Evolutionary conservation across 1,284 basidiomycete species (phyloP).

Genomic region (Rhodotorula sp.): DNA sequence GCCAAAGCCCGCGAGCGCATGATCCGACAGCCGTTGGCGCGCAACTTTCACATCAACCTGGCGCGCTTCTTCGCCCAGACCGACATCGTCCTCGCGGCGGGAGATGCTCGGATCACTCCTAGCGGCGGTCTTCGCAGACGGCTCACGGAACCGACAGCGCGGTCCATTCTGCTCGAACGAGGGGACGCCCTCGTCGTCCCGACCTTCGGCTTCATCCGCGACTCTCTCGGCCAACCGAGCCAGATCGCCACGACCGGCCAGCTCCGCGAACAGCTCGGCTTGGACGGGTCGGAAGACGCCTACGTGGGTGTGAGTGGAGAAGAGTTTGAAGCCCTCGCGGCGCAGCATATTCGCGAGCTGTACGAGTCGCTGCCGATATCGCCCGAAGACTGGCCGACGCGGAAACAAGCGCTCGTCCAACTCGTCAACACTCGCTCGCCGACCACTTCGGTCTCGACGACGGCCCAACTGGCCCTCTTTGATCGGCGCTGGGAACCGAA

Average conservation of each 20-base stretch:
- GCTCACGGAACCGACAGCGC: slow-evolving; percentile 28
- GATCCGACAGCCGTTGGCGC: slow-evolving; percentile 42
- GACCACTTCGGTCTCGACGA: slow-evolving; percentile 18
- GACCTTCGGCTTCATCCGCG: slow-evolving; percentile 42
- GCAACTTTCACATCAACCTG: slow-evolving; percentile 46
- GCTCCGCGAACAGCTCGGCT: slow-evolving; percentile 28
- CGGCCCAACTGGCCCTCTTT: slow-evolving; percentile 40
- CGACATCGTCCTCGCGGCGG: slow-evolving; percentile 45
- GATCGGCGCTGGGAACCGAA: slow-evolving; percentile 45
- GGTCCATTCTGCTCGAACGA: slow-evolving; percentile 40
- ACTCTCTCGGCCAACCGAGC: slow-evolving; percentile 23
- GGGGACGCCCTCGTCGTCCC: slow-evolving; percentile 46
- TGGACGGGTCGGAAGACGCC: neutral
- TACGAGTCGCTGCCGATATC: slow-evolving; percentile 36
- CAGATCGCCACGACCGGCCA: slow-evolving; percentile 16
- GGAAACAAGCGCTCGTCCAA: slow-evolving; percentile 39
- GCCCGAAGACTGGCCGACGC: slow-evolving; percentile 41
- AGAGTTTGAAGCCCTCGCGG: slow-evolving; percentile 38
- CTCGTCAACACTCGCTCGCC: slow-evolving; percentile 37
- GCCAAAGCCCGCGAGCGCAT: slow-evolving; percentile 43
- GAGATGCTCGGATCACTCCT: slow-evolving; percentile 44
- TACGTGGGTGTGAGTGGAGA: slow-evolving; percentile 30
- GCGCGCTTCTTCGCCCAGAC: slow-evolving; percentile 47
- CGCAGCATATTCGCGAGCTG: slow-evolving; percentile 36
- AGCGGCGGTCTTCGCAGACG: slow-evolving; percentile 34